Conservation (phyloP, 257 asterid genomes). For the Solanum gandarillasii region DNA sequence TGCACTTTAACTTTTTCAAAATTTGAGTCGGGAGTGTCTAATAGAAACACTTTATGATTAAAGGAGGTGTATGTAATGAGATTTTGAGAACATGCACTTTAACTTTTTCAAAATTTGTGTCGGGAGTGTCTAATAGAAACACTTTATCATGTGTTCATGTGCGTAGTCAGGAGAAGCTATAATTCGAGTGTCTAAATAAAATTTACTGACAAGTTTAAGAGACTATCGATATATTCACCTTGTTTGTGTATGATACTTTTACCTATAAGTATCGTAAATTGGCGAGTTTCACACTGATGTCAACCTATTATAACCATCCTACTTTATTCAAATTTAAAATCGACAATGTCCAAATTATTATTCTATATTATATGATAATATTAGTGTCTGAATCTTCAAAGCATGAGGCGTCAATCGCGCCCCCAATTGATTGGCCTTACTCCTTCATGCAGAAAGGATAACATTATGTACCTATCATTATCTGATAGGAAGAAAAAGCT, state of each 20-base stretch:
- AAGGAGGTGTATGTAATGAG: not conserved
- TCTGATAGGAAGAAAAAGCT: not conserved
- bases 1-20: not conserved
- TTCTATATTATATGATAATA: no score
- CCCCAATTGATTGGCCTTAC: not conserved
- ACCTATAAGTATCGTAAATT: no score
- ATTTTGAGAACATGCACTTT: no score
- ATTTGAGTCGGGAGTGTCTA: not conserved
- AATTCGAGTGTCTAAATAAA: not conserved
- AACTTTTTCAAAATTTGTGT: not conserved
- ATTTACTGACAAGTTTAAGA: not conserved
- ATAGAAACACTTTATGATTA: not conserved
- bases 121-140: not conserved
- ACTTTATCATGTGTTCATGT: not conserved
- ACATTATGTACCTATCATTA: not conserved
- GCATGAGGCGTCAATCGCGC: not conserved
- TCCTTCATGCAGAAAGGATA: not conserved
- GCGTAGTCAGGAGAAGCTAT: not conserved
- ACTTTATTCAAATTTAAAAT: no score
- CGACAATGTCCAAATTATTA: not conserved
- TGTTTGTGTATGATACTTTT: not conserved
- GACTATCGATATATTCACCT: not conserved
- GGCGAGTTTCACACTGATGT: not conserved
- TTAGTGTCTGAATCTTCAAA: not conserved
- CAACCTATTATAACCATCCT: fast-evolving